Percentiles rank a stretch among this genome's conserved stretches.
These are phyloP conservation scores for Fusarium sp. DNA, from an alignment of 2,329 filamentous ascomycete genomes.

Conservation along the genomic window DNA sequence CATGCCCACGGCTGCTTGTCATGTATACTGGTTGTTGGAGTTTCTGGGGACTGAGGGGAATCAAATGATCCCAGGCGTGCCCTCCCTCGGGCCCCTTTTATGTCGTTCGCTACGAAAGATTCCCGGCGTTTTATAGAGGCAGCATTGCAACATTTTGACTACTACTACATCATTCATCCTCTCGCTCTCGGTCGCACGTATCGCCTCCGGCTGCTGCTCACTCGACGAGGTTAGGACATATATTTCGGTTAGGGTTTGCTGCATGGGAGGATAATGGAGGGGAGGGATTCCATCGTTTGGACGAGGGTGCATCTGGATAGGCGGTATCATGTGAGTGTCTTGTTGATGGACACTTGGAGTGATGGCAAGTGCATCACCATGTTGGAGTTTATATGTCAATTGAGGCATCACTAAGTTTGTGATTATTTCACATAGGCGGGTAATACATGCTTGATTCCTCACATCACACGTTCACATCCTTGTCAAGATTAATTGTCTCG, in stretches of 20 bases:
- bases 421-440: constrained; percentile 19
- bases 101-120: constrained; percentile 38
- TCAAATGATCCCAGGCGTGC: not conserved
- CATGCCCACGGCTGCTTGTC: constrained; percentile 8
- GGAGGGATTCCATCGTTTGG: constrained; percentile 11
- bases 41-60: constrained; percentile 11
- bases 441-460: constrained; percentile 30
- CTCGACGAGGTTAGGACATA: not conserved
- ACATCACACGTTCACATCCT: not conserved
- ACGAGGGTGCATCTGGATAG: constrained; percentile 20
- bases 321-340: constrained; percentile 8
- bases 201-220: constrained; percentile 22
- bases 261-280: constrained; percentile 10
- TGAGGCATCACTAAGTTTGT: constrained; percentile 22
- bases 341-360: constrained; percentile 4
- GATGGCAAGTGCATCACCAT: constrained; percentile 30
- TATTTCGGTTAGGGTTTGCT: constrained; percentile 13
- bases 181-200: constrained; percentile 10
- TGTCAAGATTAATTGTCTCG: not conserved
- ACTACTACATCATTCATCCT: constrained; percentile 24
- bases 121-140: constrained; percentile 39
- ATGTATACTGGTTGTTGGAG: constrained; percentile 22
- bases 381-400: constrained; percentile 14
- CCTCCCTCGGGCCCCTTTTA: constrained; percentile 10
- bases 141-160: constrained; percentile 29